Evolutionary conservation across 2,329 filamentous ascomycete genomes (phyloP).

Genomic region (Paecilomyces fulvus): DNA sequence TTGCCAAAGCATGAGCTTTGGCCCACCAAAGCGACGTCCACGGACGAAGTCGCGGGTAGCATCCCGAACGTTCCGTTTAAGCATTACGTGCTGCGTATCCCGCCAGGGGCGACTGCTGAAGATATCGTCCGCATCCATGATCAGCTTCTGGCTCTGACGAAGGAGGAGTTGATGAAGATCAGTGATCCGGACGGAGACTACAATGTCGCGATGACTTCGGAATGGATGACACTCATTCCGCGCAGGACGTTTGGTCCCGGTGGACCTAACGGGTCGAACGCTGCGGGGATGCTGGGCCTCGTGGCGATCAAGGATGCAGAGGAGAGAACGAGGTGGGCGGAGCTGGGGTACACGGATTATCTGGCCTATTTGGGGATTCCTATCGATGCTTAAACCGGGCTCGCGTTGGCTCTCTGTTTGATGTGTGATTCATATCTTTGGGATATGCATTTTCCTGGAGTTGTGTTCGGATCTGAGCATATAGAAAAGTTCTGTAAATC

Average conservation of each 20-base stretch:
- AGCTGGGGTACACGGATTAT: conserved; percentile 10
- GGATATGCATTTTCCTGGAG: background rate
- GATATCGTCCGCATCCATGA: conserved; percentile 10
- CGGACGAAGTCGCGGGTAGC: conserved; percentile 7
- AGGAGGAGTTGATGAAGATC: conserved; percentile 7
- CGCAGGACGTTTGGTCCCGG: conserved; percentile 9
- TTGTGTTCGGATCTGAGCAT: background rate
- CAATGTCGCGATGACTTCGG: conserved; percentile 18
- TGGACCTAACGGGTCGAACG: conserved; percentile 12
- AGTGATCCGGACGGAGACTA: conserved; percentile 12
- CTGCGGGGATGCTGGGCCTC: conserved; percentile 17
- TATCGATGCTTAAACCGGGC: background rate
- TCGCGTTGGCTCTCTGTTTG: background rate
- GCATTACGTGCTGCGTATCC: conserved; percentile 19
- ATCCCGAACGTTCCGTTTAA: conserved; percentile 15
- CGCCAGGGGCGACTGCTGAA: conserved; percentile 4
- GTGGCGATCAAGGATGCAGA: conserved; percentile 12
- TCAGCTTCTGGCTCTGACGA: conserved; percentile 12
- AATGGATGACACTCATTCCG: conserved; percentile 18
- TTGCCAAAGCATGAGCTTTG: conserved; percentile 18
- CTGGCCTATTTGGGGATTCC: conserved; percentile 13
- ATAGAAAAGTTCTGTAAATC: background rate
- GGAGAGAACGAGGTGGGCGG: conserved; percentile 13
- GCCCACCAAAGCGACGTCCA: conserved; percentile 13
- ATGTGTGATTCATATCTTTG: background rate